Percentiles rank a stretch among this genome's conserved stretches.
These are phyloP conservation scores for Prorocentrum cordatum DNA, from an alignment of 169 alveolate species.

Conservation along the genomic window DNA sequence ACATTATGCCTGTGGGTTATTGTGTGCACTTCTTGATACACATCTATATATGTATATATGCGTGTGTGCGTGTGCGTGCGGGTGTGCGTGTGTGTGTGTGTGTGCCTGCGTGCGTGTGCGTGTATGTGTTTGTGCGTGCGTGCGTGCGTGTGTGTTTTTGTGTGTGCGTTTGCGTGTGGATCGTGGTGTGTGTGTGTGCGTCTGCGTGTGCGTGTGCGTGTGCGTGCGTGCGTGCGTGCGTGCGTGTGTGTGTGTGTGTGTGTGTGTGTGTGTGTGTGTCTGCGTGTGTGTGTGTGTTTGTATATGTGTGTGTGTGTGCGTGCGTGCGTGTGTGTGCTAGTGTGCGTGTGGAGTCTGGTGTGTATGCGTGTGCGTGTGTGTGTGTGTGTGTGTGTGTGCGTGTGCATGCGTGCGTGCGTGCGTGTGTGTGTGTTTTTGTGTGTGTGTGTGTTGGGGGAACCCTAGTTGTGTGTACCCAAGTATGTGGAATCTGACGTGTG, in stretches of 20 bases:
- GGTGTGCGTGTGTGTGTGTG: not conserved
- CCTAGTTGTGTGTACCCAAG: not conserved
- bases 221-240: not conserved
- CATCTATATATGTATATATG: too few relatives aligned
- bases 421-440: not conserved
- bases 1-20: too few relatives aligned
- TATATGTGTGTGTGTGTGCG: not conserved
- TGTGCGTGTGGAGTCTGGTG: not conserved
- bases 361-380: not conserved
- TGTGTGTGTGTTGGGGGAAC: not conserved
- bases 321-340: not conserved
- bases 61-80: not conserved
- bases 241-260: not conserved
- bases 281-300: not conserved
- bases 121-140: not conserved
- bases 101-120: not conserved
- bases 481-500: not conserved
- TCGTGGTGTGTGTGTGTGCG: not conserved
- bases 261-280: not conserved
- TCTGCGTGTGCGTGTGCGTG: not conserved
- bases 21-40: too few relatives aligned
- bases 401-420: not conserved
- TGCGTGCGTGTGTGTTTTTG: not conserved
- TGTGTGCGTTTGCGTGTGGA: not conserved
- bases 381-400: not conserved